Conservation (phyloP, 2,329 filamentous ascomycete species). For the Sclerotinia borealis region DNA sequence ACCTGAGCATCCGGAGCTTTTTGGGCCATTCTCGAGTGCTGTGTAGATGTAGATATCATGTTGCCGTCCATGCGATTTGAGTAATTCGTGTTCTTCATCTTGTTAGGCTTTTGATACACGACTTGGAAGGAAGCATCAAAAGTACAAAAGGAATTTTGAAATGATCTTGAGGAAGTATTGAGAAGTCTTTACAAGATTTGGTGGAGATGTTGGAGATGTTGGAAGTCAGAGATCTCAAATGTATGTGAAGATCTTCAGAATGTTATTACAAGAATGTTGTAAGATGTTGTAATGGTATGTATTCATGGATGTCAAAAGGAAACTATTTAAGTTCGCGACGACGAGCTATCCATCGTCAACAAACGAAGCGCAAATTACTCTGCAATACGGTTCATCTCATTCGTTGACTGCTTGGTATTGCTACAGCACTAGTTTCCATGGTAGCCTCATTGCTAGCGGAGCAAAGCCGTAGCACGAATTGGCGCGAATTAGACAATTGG, state of each 20-base stretch:
- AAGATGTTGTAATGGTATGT: not conserved
- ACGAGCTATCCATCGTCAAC: accelerated
- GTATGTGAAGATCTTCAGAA: too few relatives aligned
- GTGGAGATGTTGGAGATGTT: not conserved
- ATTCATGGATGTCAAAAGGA: not conserved
- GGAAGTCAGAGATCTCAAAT: too few relatives aligned
- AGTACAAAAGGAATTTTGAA: not conserved
- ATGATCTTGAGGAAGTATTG: not conserved
- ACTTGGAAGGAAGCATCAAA: too few relatives aligned
- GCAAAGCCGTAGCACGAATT: not conserved
- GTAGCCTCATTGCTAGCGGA: too few relatives aligned
- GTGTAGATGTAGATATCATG: not conserved
- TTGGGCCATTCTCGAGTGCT: not conserved
- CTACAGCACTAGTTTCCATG: not conserved
- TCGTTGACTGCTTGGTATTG: not conserved
- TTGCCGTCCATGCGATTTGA: not conserved
- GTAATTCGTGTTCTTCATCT: not conserved
- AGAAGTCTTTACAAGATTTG: not conserved
- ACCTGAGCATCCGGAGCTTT: not conserved
- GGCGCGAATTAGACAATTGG: not conserved
- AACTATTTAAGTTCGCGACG: not conserved
- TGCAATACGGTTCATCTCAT: not conserved
- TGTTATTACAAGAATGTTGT: too few relatives aligned
- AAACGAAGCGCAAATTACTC: accelerated
- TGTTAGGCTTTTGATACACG: not conserved